Base-by-base conservation (phyloP, 2,329 filamentous ascomycete species). In the Bipolaris cookei region DNA sequence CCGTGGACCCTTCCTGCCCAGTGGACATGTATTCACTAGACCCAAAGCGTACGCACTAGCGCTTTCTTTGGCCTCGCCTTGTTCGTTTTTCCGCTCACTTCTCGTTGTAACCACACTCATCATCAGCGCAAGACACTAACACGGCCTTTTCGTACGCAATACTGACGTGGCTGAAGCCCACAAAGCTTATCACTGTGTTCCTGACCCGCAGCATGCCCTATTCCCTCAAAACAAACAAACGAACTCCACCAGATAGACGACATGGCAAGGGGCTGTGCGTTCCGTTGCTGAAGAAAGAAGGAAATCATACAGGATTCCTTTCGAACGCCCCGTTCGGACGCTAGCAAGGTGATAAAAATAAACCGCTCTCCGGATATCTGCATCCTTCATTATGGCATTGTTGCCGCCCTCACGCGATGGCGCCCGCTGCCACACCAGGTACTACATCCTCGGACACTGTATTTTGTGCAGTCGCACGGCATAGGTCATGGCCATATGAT, bases 381-480 rank as follows among this genome's bases (percentile, higher is more conserved):
- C 30, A 53, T 47, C 45, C n/a, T 28, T 39, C 25, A 32, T 13
- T 32, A 34, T 14, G 30, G 30, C 39, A 30, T 43, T 35, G 10
- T 35, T 37, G 32, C 46, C 23, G 28, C 46, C 32, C 23, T 30
- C 23, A 21, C n/a, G 16, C 52, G 25, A 35, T 48, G 13, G 32
- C 34, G 32, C 45, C 46, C 44, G 42, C 51, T 56, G 21, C 37
- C 35, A 53, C 35, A 34, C 47, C 47, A 16, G 13, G 54, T 50
- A 41, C 34, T 37, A 34, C 28, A 16, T 37, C 48, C 32, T 47
- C 54, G 35, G 43, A 47, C 43, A 47, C 21, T 20, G 42, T 23
- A 37, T 47, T 47, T 25, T 41, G 14, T 35, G 42, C 20, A 37
- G 48, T 41, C 5, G 35, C 28, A 52, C 54, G 25, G 13, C 48